These are phyloP conservation scores for Cocos nucifera DNA, from an alignment of 176 grass and related monocot genomes.

Conservation along the genomic window DNA sequence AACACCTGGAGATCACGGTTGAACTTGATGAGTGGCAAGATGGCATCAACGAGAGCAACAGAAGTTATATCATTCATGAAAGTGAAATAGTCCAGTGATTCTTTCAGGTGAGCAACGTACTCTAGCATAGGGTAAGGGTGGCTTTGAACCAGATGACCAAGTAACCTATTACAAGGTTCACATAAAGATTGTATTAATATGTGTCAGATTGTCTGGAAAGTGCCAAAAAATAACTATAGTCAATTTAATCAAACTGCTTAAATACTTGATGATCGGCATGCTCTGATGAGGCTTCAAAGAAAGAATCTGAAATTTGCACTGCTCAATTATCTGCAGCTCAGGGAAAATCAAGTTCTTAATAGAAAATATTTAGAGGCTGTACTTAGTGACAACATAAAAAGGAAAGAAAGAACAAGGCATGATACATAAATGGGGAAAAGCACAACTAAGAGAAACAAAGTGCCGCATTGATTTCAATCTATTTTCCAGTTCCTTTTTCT, in stretches of 20 bases:
- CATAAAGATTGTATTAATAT: background rate
- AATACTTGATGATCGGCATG: conserved; percentile 47
- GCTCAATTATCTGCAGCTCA: conserved; percentile 45
- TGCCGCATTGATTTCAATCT: too few species aligned
- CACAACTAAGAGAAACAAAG: too few species aligned
- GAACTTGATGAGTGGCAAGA: conserved; percentile 68
- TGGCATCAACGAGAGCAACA: conserved; percentile 45
- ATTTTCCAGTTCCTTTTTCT: too few species aligned
- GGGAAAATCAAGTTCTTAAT: too few species aligned
- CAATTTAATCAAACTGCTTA: conserved; percentile 1
- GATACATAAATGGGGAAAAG: too few species aligned
- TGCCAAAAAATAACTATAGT: background rate
- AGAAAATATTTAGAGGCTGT: too few species aligned
- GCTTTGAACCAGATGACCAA: conserved; percentile 46
- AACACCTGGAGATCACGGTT: conserved; percentile 67
- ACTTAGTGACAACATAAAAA: too few species aligned
- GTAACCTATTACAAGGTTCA: conserved; percentile 34
- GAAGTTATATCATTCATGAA: conserved; percentile 73
- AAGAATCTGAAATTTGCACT: conserved; percentile 70
- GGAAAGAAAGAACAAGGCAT: too few species aligned
- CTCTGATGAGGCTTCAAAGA: conserved; percentile 67
- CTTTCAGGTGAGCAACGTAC: conserved; percentile 68
- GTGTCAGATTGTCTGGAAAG: background rate
- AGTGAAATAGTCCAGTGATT: conserved; percentile 74
- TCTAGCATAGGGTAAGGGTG: conserved; percentile 57